A percentile compares a stretch with the other conserved stretches of the same genome.
phyloP scores from a whole-genome alignment of 805 yeast species.

The Kuraishia floccosa region DNA sequence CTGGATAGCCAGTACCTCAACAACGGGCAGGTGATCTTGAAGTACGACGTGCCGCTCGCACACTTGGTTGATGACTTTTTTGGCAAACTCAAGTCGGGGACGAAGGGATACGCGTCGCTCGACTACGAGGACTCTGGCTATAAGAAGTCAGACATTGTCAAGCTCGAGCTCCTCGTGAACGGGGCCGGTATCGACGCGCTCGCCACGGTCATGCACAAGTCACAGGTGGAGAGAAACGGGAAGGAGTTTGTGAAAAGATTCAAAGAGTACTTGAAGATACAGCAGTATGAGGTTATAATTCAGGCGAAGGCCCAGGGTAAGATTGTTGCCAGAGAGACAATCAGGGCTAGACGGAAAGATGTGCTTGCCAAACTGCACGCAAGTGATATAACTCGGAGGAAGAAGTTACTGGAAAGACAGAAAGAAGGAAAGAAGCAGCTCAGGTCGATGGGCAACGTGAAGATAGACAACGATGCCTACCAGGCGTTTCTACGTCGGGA shows the following conservation, averaged over 20 bases:
- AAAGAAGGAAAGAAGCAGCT: constrained; percentile 87
- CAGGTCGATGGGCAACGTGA: constrained; percentile 70
- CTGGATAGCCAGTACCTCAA: constrained; percentile 65
- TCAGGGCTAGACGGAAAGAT: constrained; percentile 88
- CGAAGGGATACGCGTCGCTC: constrained; percentile 87
- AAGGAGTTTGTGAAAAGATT: constrained; percentile 76
- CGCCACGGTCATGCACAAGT: constrained; percentile 79
- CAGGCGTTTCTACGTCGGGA: constrained; percentile 61
- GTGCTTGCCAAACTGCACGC: constrained; percentile 93
- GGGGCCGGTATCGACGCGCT: constrained; percentile 87
- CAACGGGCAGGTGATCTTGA: constrained; percentile 72
- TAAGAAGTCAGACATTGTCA: constrained; percentile 66
- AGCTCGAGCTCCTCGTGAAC: constrained; percentile 80
- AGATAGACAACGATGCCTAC: constrained; percentile 76
- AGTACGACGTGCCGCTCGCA: constrained; percentile 75
- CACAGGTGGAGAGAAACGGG: constrained; percentile 65
- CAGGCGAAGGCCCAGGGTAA: constrained; percentile 80
- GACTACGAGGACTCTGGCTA: constrained; percentile 95
- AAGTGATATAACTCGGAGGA: constrained; percentile 81
- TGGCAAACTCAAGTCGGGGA: constrained; percentile 81
- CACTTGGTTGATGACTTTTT: constrained; percentile 92
- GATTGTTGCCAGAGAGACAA: constrained; percentile 84
- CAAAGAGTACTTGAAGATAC: constrained; percentile 68
- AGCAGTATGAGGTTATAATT: constrained; percentile 84
- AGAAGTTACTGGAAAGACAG: constrained; percentile 78